Percentiles rank a stretch among this genome's conserved stretches.
Evolutionary conservation across 345 rosid genomes (phyloP).

Genomic region (Linum usitatissimum): DNA sequence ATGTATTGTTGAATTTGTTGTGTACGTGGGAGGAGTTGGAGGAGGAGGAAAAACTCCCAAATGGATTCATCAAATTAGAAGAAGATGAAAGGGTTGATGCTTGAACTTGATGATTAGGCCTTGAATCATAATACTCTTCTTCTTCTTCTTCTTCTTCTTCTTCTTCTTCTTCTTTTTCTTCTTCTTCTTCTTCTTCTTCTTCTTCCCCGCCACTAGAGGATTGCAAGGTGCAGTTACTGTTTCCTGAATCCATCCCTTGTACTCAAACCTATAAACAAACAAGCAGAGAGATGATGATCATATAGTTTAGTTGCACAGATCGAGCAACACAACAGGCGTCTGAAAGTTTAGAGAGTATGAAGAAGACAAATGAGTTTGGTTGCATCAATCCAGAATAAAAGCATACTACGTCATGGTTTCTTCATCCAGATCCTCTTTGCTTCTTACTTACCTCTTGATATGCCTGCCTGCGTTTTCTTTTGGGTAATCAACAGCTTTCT

Average conservation of each 20-base stretch:
- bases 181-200: slow-evolving; percentile 59
- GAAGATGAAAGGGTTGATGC: slow-evolving; percentile 4
- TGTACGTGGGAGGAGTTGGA: background rate
- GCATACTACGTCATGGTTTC: too few relatives aligned
- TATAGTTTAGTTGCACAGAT: too few relatives aligned
- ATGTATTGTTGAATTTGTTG: background rate
- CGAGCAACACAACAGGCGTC: background rate
- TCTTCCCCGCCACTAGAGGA: slow-evolving; percentile 70
- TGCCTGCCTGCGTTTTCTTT: too few relatives aligned
- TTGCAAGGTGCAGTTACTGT: slow-evolving; percentile 54
- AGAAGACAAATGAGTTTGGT: too few relatives aligned
- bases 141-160: slow-evolving; percentile 65
- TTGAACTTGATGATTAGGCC: background rate
- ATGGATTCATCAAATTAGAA: slow-evolving; percentile 27
- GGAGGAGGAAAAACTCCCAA: slow-evolving; percentile 2
- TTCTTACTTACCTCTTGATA: too few relatives aligned
- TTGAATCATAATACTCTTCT: slow-evolving; percentile 52
- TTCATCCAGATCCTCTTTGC: too few relatives aligned
- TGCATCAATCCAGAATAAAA: too few relatives aligned
- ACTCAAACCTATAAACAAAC: background rate
- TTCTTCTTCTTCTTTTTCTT: slow-evolving; percentile 64
- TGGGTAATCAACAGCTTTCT: too few relatives aligned
- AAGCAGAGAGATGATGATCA: background rate
- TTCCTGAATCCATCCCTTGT: slow-evolving; percentile 60
- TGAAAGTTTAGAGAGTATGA: too few relatives aligned